Percentiles rank a stretch among this genome's conserved stretches.
phyloP scores from a whole-genome alignment of 805 yeast species.

The Candida multigemmis region DNA sequence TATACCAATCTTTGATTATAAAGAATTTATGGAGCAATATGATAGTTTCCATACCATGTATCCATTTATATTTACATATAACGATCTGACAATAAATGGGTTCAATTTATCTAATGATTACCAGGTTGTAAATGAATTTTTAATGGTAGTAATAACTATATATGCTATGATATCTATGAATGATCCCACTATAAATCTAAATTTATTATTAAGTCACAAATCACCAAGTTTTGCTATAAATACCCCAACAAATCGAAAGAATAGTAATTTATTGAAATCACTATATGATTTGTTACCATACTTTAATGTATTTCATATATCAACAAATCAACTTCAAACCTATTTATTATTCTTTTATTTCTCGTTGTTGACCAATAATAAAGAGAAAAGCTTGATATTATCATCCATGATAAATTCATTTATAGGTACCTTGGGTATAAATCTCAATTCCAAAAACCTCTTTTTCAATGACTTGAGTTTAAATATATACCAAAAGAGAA shows the following conservation, averaged over 20 bases:
- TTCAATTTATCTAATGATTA: conserved; percentile 39
- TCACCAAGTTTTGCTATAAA: conserved; percentile 18
- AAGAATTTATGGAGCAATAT: conserved; percentile 42
- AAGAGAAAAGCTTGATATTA: conserved; percentile 28
- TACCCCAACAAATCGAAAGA: conserved; percentile 11
- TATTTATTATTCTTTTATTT: conserved; percentile 40
- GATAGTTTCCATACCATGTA: conserved; percentile 39
- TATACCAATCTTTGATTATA: conserved; percentile 47
- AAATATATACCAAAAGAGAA: conserved; percentile 23
- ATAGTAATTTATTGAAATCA: conserved; percentile 21
- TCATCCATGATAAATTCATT: conserved; percentile 32
- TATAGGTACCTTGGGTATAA: conserved; percentile 34
- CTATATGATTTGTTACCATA: conserved; percentile 37
- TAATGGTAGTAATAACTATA: conserved; percentile 37
- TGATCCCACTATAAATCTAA: conserved; percentile 35
- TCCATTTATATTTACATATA: conserved; percentile 38
- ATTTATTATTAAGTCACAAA: conserved; percentile 27
- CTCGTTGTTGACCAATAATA: conserved; percentile 33
- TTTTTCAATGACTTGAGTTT: conserved; percentile 40
- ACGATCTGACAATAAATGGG: conserved; percentile 37
- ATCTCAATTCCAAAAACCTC: conserved; percentile 28
- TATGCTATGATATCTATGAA: conserved; percentile 46
- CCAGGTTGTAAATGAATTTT: conserved; percentile 30
- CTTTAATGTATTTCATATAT: conserved; percentile 39
- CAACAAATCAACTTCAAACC: conserved; percentile 41